These are phyloP conservation scores for Tulasnella sp. DNA, from an alignment of 768 basidiomycete genomes.

Conservation along the genomic window DNA sequence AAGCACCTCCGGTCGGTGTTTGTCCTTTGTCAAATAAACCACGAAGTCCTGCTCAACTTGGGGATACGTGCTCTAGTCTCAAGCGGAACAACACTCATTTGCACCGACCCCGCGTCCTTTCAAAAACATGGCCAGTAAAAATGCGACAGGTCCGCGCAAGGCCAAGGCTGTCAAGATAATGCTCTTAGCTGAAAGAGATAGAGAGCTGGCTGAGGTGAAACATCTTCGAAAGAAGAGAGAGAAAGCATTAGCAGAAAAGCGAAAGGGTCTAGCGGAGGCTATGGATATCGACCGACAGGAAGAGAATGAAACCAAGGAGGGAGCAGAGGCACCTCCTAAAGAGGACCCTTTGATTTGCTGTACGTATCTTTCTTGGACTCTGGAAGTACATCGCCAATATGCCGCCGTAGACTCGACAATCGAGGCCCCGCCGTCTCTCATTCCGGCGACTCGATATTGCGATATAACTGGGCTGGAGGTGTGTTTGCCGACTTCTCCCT, in stretches of 20 bases:
- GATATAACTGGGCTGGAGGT: conserved; percentile 83
- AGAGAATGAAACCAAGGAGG: conserved; percentile 2
- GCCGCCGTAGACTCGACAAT: conserved; percentile 52
- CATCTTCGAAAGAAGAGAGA: neutral
- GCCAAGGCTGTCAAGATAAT: conserved; percentile 74
- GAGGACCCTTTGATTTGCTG: conserved; percentile 65
- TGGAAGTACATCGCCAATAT: too few relatives aligned
- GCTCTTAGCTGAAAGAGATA: conserved; percentile 65
- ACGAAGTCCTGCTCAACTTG: neutral
- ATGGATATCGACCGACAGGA: conserved; percentile 43
- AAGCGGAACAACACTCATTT: conserved; percentile 66
- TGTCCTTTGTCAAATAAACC: neutral
- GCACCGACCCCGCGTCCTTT: conserved; percentile 60
- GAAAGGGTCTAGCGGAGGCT: neutral
- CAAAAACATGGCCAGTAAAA: conserved; percentile 50
- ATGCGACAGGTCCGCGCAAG: conserved; percentile 57
- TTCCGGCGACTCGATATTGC: conserved; percentile 67
- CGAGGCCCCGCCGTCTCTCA: conserved; percentile 72
- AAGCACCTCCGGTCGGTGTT: neutral
- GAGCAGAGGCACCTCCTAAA: conserved; percentile 6
- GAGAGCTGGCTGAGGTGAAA: conserved; percentile 30
- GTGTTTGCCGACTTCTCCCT: conserved; percentile 1
- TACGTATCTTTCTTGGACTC: conserved; percentile 26
- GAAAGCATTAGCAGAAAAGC: conserved; percentile 41
- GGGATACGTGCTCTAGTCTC: conserved; percentile 33